Evolutionary conservation across 257 asterid species (phyloP), one percentile per base, ranked within the genome.

Genomic region (Orobanche coerulescens): DNA sequence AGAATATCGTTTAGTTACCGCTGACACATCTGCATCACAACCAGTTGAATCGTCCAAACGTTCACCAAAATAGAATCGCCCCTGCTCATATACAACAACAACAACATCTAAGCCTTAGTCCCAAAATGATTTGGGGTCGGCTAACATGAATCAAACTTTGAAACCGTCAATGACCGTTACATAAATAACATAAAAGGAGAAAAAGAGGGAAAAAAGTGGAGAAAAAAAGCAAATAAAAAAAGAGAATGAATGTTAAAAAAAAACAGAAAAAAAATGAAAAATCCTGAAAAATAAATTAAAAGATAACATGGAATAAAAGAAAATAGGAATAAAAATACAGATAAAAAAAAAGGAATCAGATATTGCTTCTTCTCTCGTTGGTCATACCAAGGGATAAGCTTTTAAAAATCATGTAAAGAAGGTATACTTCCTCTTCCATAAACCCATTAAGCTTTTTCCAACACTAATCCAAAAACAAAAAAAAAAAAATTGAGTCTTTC

Each of bases 21-120:
- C 91, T 0, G 91, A 86, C 14, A 86, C 50, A 63, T 93, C 84
- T 56, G 81, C 84, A 66, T 89, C 95, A 72, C 98, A 93, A 28
- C 97, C 97, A 71, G 71, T 11, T 71, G 82, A 12, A 58, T 83
- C 87, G 63, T 64, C 63, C 81, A 93, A 50, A 66, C 69, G 83
- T 19, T 88, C 85, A 20, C 98, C 98, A 74, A 93, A 93, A 71
- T 93, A 93, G 81, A 93, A 93, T 60, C 98, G 94, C 9, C 98
- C 98, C 98, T 93, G 84, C 63, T 44, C 69, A 42, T 22, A 18
- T 57, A 47, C n/a, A 64, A 64, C 16, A 42, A 20, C 25, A 47
- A 47, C 0, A 23, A 9, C 33, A 28, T 28, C 33, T 28, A 28
- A 28, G 4, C n/a, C n/a, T n/a, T n/a, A n/a, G n/a, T n/a, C n/a